Percentiles rank a stretch among this genome's conserved stretches.
These are phyloP conservation scores for Aethionema arabicum DNA, from an alignment of 345 rosid species.

Conservation along the genomic window DNA sequence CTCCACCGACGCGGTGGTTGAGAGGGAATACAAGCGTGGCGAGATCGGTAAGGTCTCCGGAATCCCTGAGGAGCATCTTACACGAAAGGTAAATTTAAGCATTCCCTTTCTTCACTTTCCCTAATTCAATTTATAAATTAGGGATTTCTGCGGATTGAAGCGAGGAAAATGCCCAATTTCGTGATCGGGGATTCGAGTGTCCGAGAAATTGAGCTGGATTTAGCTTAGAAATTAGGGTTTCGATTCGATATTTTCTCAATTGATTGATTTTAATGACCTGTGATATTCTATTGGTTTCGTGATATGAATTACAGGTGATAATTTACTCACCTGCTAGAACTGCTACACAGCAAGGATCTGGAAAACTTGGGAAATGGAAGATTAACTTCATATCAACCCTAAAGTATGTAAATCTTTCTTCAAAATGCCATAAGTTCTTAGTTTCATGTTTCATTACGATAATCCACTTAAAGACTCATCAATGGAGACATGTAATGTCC, in stretches of 20 bases:
- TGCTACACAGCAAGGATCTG: constrained; percentile 95
- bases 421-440: not conserved
- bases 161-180: not conserved
- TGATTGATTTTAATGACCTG: not conserved
- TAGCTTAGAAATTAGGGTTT: not conserved
- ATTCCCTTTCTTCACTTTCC: constrained; percentile 5
- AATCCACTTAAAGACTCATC: not conserved
- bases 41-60: constrained; percentile 93
- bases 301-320: constrained; percentile 53
- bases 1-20: constrained; percentile 69
- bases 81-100: constrained; percentile 47
- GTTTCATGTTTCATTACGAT: not conserved
- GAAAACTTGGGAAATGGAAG: constrained; percentile 91
- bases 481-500: constrained; percentile 1
- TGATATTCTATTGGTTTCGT: not conserved
- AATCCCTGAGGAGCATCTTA: constrained; percentile 84
- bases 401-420: constrained; percentile 50
- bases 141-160: not conserved
- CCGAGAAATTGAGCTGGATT: constrained; percentile 2
- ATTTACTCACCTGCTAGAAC: constrained; percentile 94
- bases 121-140: constrained; percentile 6
- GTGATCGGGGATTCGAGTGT: constrained; percentile 16
- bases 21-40: constrained; percentile 69
- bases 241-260: not conserved
- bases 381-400: constrained; percentile 88